Conservation (phyloP, 1,284 basidiomycete genomes). For the Exobasidium rhododendri region DNA sequence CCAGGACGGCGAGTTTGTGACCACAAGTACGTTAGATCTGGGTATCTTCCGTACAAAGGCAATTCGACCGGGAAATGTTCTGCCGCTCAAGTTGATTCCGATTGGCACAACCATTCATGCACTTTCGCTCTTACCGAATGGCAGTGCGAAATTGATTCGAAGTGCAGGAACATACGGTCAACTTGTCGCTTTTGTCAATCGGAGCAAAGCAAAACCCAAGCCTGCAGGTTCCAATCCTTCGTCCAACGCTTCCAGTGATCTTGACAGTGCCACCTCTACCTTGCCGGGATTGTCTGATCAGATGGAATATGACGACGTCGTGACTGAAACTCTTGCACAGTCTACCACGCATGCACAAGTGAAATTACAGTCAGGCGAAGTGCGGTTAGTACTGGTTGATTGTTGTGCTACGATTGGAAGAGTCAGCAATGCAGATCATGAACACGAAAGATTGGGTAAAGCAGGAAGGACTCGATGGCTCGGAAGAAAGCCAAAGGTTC, state of each 20-base stretch:
- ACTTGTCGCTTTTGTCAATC: conserved; percentile 58
- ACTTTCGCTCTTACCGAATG: conserved; percentile 72
- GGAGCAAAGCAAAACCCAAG: background rate
- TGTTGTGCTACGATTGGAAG: conserved; percentile 86
- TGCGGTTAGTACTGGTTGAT: conserved; percentile 75
- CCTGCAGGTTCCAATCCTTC: background rate
- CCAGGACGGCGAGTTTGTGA: conserved; percentile 5
- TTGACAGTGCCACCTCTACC: background rate
- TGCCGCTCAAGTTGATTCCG: conserved; percentile 86
- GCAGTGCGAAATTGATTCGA: conserved; percentile 78
- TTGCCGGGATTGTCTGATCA: background rate
- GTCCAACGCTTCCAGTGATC: background rate
- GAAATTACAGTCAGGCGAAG: conserved; percentile 85
- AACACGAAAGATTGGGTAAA: conserved; percentile 79
- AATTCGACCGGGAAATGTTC: conserved; percentile 86
- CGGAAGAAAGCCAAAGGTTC: conserved; percentile 78
- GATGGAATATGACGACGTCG: background rate
- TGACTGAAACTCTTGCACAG: background rate
- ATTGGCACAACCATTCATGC: conserved; percentile 87
- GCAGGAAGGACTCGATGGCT: conserved; percentile 87
- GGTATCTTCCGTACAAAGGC: conserved; percentile 82
- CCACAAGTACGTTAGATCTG: conserved; percentile 63
- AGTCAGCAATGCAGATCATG: conserved; percentile 89
- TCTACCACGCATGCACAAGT: conserved; percentile 68
- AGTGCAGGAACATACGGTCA: conserved; percentile 84